phyloP scores from a whole-genome alignment of 2,329 filamentous ascomycete genomes.

The Paecilomyces sp. region DNA sequence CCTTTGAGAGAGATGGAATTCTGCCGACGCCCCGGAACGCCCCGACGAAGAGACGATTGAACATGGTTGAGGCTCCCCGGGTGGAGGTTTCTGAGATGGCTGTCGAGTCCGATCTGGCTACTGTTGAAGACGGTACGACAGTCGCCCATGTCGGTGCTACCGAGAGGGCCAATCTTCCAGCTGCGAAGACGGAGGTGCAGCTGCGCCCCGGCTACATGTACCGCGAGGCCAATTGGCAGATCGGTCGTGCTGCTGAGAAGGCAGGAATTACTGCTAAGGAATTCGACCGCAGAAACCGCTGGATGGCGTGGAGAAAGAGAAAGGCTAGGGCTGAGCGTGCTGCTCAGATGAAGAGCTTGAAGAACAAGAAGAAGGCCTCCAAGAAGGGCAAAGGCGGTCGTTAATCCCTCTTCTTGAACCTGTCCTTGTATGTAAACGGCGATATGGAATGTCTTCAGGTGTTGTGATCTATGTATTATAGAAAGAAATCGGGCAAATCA shows the following conservation, averaged over 20 bases:
- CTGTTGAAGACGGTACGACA: conserved; percentile 16
- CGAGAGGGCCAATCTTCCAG: conserved; percentile 4
- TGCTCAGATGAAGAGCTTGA: conserved; percentile 49
- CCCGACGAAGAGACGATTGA: conserved; percentile 66
- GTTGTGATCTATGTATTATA: conserved; percentile 26
- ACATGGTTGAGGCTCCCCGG: conserved; percentile 55
- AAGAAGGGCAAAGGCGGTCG: conserved; percentile 29
- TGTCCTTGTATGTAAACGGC: conserved; percentile 11
- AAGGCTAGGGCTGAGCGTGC: conserved; percentile 42
- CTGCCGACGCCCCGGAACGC: conserved; percentile 72
- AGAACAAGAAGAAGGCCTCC: conserved; percentile 36
- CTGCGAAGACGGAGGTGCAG: conserved; percentile 22
- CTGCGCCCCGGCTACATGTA: conserved; percentile 56
- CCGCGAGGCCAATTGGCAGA: conserved; percentile 60
- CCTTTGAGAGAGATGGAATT: conserved; percentile 71
- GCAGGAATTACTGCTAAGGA: conserved; percentile 49
- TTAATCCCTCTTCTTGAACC: conserved; percentile 10
- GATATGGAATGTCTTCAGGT: conserved; percentile 18
- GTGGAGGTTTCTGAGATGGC: conserved; percentile 6
- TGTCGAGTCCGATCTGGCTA: conserved; percentile 10
- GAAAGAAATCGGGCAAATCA: conserved; percentile 11
- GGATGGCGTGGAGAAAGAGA: conserved; percentile 59
- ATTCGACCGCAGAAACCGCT: conserved; percentile 54
- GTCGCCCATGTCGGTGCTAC: conserved; percentile 14
- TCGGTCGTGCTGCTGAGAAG: conserved; percentile 57